Conservation (phyloP, 1,284 basidiomycete genomes). For the Heterobasidion parviporum region DNA sequence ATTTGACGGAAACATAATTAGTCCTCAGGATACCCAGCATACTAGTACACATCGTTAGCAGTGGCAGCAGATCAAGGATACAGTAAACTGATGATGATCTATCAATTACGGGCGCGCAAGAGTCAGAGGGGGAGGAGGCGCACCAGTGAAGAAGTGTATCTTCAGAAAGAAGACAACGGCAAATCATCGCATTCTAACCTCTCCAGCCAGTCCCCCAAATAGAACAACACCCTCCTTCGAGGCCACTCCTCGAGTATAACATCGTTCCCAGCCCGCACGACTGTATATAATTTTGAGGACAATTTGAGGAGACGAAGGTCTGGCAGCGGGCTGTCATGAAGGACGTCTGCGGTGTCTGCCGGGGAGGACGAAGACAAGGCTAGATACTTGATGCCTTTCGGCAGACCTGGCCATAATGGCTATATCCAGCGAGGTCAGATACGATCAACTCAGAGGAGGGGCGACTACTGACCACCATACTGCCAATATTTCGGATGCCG, state of each 20-base stretch:
- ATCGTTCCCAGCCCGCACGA: neutral
- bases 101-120: no score
- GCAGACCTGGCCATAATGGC: conserved; percentile 1
- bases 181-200: neutral
- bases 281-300: neutral
- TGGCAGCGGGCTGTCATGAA: neutral
- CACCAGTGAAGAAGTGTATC: no score
- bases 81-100: no score
- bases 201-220: neutral
- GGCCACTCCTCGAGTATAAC: neutral
- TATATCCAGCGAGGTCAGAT: neutral
- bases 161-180: no score
- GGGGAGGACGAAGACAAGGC: neutral
- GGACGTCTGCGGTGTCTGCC: neutral
- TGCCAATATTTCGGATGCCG: no score
- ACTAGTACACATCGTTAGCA: no score
- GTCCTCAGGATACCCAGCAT: no score
- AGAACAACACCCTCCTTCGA: neutral
- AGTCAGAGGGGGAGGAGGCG: no score
- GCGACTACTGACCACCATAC: no score
- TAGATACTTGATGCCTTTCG: neutral
- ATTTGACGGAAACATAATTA: no score
- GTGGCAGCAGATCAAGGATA: no score
- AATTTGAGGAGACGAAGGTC: neutral
- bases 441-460: no score